Conservation (phyloP, 2,329 filamentous ascomycete genomes). For the Penicillium sclerotiorum region DNA sequence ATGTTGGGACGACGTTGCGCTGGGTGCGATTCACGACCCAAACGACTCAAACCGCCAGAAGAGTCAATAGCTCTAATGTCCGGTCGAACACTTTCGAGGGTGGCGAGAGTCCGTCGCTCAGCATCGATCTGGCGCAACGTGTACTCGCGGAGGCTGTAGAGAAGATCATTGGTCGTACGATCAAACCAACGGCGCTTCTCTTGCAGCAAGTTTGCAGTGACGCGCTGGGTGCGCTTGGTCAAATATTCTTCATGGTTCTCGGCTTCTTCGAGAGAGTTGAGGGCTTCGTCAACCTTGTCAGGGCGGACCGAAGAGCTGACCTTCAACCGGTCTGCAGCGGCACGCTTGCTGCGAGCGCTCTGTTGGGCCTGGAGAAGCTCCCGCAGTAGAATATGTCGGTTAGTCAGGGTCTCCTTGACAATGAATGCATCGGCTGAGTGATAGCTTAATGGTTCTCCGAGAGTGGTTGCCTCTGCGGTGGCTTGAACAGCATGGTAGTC, state of each 20-base stretch:
- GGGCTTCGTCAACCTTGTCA: slow-evolving; percentile 98
- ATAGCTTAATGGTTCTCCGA: slow-evolving; percentile 91
- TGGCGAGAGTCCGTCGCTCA: slow-evolving; percentile 85
- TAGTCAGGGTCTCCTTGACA: slow-evolving; percentile 96
- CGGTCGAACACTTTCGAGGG: slow-evolving; percentile 88
- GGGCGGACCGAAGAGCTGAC: slow-evolving; percentile 81
- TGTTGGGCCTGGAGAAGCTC: slow-evolving; percentile 93
- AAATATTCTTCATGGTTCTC: slow-evolving; percentile 79
- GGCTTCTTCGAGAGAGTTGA: slow-evolving; percentile 84
- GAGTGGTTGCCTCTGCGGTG: slow-evolving; percentile 91
- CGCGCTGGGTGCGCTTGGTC: slow-evolving; percentile 80
- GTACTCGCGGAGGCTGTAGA: slow-evolving; percentile 84
- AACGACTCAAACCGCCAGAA: slow-evolving; percentile 82
- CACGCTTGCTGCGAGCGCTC: slow-evolving; percentile 76
- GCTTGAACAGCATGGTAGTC: slow-evolving; percentile 96
- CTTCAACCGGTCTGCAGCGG: slow-evolving; percentile 86
- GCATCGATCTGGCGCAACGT: slow-evolving; percentile 94
- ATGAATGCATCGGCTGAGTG: slow-evolving; percentile 96
- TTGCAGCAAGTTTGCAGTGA: slow-evolving; percentile 83
- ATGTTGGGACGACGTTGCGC: slow-evolving; percentile 71
- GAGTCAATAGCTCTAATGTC: slow-evolving; percentile 92
- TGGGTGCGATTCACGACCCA: slow-evolving; percentile 88
- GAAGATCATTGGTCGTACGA: slow-evolving; percentile 80
- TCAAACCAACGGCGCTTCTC: slow-evolving; percentile 92
- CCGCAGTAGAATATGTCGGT: slow-evolving; percentile 92